These are phyloP conservation scores for Trypanosoma vivax DNA, from an alignment of 208 protist species.

Conservation along the genomic window DNA sequence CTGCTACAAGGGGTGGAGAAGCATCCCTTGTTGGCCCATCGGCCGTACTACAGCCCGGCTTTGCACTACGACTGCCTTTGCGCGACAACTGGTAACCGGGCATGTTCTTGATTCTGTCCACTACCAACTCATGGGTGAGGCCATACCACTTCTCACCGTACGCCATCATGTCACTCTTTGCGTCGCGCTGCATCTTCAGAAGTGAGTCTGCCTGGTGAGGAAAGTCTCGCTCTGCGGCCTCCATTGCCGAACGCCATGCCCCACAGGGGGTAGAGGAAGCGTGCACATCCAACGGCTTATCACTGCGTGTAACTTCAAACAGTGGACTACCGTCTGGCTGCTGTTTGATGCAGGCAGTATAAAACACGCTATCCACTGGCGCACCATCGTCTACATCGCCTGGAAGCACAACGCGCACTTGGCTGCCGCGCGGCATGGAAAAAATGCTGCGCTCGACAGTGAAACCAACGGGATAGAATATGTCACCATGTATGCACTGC, in stretches of 20 bases:
- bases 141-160: conserved; percentile 33
- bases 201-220: conserved; percentile 14
- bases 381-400: conserved; percentile 3
- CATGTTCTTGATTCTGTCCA: conserved; percentile 24
- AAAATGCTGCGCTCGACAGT: conserved; percentile 55
- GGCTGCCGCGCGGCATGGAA: background rate
- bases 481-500: background rate
- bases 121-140: conserved; percentile 26
- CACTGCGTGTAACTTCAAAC: conserved; percentile 59
- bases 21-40: too few relatives aligned
- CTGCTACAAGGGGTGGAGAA: too few relatives aligned
- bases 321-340: conserved; percentile 13
- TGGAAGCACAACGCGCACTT: conserved; percentile 7
- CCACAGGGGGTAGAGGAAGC: conserved; percentile 18
- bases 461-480: conserved; percentile 45
- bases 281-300: conserved; percentile 43
- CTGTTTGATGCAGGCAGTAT: conserved; percentile 33
- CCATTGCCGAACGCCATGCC: conserved; percentile 48
- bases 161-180: conserved; percentile 1
- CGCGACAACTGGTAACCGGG: conserved; percentile 23
- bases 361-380: conserved; percentile 20
- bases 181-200: conserved; percentile 5
- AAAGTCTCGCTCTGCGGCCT: conserved; percentile 48
- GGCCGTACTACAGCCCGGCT: too few relatives aligned
- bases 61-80: background rate